Evolutionary conservation across 129 eudicot genomes (phyloP), one percentile per base, ranked within the genome.

Genomic region (Tagetes patula): DNA sequence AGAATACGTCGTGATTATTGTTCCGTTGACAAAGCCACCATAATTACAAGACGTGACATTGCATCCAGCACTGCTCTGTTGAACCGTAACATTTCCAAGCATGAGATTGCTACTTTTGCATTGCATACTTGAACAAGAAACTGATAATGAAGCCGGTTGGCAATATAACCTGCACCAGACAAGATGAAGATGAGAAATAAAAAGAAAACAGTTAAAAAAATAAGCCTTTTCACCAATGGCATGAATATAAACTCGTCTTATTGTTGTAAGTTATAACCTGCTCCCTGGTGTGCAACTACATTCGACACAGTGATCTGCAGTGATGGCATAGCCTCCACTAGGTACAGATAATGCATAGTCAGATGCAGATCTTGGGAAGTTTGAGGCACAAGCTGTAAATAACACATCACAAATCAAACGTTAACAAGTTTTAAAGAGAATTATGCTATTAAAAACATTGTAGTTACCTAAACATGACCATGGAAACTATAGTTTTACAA

Each of bases 111-210:
- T 95, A 72, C 79, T 79, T 66, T 82, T 86, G 84, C 99, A 95
- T 76, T 95, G 99, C 99, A 95, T 95, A 84, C 99, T 95, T 8
- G 99, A 95, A 70, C 99, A 95, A 70, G 97, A 95, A 74, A 91
- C 99, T 1, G 97, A 91, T 77, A 95, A 77, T 8, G 99, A 87
- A 68, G 99, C 88, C 34, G 99, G 97, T 82, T 69, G 85, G 87
- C 99, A 95, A 76, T 90, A 95, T 72, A 95, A 88, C 75, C 99
- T 95, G 87, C 81, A 70, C 41, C 41, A 70, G 38, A 62, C 30
- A 80, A 67, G 32, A 11, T 34, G 4, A 36, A 55, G 34, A 61
- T n/a, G 7, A 39, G 5, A n/a, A 20, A 73, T 2, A 9, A 34
- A 52, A 41, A 53, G 6, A 78, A 39, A 43, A 14, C 33, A 20